A percentile compares a stretch with the other conserved stretches of the same genome.
Conservation (phyloP, 208 protist species). For the Leishmania gerbilli region DNA sequence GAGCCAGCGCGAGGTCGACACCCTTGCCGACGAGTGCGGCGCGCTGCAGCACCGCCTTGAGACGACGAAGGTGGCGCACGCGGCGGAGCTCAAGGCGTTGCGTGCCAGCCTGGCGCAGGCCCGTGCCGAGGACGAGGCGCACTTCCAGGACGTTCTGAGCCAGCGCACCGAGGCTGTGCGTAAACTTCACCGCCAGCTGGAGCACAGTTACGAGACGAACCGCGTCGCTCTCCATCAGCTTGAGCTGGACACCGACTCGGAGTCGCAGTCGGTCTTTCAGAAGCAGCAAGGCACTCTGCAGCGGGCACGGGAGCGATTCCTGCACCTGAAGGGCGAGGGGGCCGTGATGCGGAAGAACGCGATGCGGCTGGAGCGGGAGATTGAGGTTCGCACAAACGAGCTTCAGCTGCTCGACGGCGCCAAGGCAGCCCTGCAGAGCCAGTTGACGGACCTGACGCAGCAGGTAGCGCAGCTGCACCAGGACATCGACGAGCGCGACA, state of each 20-base stretch:
- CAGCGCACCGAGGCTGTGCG: slow-evolving; percentile 64
- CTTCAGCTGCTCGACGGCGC: slow-evolving; percentile 73
- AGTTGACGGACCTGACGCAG: slow-evolving; percentile 87
- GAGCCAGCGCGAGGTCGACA: slow-evolving; percentile 90
- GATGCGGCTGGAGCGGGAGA: slow-evolving; percentile 89
- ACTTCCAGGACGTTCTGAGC: slow-evolving; percentile 78
- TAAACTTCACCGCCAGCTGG: slow-evolving; percentile 67
- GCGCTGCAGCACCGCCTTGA: slow-evolving; percentile 75
- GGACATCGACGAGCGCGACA: slow-evolving; percentile 95
- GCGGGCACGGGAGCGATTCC: slow-evolving; percentile 76
- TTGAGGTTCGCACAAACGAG: slow-evolving; percentile 81
- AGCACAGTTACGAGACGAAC: slow-evolving; percentile 77
- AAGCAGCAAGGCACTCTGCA: slow-evolving; percentile 79
- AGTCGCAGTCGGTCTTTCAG: slow-evolving; percentile 87
- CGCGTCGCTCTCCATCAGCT: slow-evolving; percentile 88
- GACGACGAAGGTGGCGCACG: slow-evolving; percentile 43
- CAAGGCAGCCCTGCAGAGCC: slow-evolving; percentile 69
- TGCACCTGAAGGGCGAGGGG: slow-evolving; percentile 95
- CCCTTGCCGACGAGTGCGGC: slow-evolving; percentile 73
- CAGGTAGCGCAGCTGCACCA: slow-evolving; percentile 87
- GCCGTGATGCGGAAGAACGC: slow-evolving; percentile 95
- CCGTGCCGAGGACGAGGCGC: slow-evolving; percentile 63
- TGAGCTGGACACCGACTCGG: slow-evolving; percentile 94
- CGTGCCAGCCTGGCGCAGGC: slow-evolving; percentile 38
- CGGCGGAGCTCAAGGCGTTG: slow-evolving; percentile 41